Evolutionary conservation across 2,329 filamentous ascomycete species (phyloP).

Genomic region (Colletotrichum sp.): DNA sequence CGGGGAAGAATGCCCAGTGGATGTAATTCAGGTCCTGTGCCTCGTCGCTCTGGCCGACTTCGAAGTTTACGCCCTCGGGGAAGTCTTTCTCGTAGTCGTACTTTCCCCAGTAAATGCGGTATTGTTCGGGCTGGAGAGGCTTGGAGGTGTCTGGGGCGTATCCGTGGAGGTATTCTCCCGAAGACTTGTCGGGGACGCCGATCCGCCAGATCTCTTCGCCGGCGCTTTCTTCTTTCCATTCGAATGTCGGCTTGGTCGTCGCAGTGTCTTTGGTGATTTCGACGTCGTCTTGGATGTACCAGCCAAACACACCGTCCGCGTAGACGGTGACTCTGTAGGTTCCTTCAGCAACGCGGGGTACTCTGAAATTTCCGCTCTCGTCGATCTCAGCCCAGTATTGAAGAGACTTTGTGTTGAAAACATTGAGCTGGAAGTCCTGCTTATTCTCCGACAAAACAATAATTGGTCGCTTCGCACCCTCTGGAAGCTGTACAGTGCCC

Average conservation of each 20-base stretch:
- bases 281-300: slow-evolving; percentile 58
- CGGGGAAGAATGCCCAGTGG: slow-evolving; percentile 69
- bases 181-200: slow-evolving; percentile 64
- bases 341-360: slow-evolving; percentile 60
- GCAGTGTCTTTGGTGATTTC: slow-evolving; percentile 47
- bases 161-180: slow-evolving; percentile 66
- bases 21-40: slow-evolving; percentile 64
- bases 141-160: slow-evolving; percentile 51
- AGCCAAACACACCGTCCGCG: slow-evolving; percentile 65
- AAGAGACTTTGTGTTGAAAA: slow-evolving; percentile 55
- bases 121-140: slow-evolving; percentile 58
- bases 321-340: slow-evolving; percentile 68
- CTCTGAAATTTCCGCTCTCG: slow-evolving; percentile 49
- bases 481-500: slow-evolving; percentile 55
- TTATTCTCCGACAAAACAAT: slow-evolving; percentile 52
- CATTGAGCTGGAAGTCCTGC: slow-evolving; percentile 45
- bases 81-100: slow-evolving; percentile 67
- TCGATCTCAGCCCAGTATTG: slow-evolving; percentile 67
- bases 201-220: slow-evolving; percentile 67
- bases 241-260: slow-evolving; percentile 34
- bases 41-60: slow-evolving; percentile 56
- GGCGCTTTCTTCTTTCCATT: slow-evolving; percentile 58
- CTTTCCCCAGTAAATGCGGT: slow-evolving; percentile 64
- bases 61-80: slow-evolving; percentile 61
- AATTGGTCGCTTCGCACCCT: slow-evolving; percentile 53